phyloP scores from a whole-genome alignment of 257 asterid species.

The Schizonepeta tenuifolia region DNA sequence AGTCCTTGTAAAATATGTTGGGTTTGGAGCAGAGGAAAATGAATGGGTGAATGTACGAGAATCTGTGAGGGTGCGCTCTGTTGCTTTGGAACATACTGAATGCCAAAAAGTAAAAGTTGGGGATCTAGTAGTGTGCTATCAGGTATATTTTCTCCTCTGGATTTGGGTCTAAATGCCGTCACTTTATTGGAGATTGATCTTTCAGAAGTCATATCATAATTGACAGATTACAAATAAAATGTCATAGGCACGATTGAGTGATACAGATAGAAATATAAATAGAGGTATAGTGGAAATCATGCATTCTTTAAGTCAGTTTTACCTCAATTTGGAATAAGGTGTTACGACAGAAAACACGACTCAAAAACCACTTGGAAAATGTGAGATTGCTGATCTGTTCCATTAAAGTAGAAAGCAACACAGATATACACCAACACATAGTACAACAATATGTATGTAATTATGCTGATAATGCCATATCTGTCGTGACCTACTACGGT shows the following conservation, averaged over 20 bases:
- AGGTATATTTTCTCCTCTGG: conserved; percentile 50
- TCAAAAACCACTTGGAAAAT: background rate
- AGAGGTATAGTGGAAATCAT: background rate
- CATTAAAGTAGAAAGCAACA: background rate
- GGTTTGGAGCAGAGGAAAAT: conserved; percentile 79
- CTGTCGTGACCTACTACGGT: background rate
- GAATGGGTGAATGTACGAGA: conserved; percentile 76
- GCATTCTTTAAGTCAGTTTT: conserved; percentile 17
- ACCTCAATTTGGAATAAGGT: background rate
- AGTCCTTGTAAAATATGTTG: conserved; percentile 74
- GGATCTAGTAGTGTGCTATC: conserved; percentile 83
- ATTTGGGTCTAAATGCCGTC: background rate
- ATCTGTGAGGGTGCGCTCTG: conserved; percentile 74
- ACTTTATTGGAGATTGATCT: conserved; percentile 9
- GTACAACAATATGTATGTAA: too few species aligned
- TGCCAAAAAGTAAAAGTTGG: conserved; percentile 74
- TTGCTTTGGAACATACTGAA: conserved; percentile 74
- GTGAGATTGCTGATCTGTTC: conserved; percentile 5
- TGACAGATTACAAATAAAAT: background rate
- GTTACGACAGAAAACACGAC: background rate
- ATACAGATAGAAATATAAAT: background rate
- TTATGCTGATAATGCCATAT: background rate
- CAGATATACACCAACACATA: background rate
- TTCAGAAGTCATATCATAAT: conserved; percentile 7
- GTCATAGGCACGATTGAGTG: background rate